Base-by-base conservation (phyloP, 371 early-diverging fungal species). In the Mortierella sp. region DNA sequence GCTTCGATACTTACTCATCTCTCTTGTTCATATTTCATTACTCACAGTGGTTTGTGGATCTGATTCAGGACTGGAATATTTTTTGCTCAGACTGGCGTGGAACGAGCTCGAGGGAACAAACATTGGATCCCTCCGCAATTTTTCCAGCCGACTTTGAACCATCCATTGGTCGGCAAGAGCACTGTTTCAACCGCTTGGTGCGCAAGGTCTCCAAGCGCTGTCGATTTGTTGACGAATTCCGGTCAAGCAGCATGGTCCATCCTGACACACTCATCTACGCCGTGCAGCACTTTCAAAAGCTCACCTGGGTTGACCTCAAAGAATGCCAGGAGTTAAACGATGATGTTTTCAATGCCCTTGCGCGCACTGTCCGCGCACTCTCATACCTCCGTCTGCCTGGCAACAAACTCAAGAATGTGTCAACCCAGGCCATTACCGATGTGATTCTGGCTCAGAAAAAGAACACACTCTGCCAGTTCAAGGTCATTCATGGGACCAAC, bases 221-320 rank as follows among this genome's bases (percentile, higher is more conserved):
- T 44, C 54, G 13, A 19, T 76, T 69, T 9, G 71, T 81, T n/a
- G 82, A 81, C 16, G 86, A 76, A 16, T 79, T 81, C 46, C 72
- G 54, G 44, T 78, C 86, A 6, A 74, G 79, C 0, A 43, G 73
- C 28, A 75, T 79, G 79, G 34, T 86, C 16, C 76, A 76, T 3
- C 28, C 76, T 6, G 74, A 69, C 14, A 86, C 86, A 14, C 69
- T 81, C 26, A 48, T 81, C 77, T 86, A 79, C n/a, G 72, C 79
- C 5, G 71, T 86, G 26, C 82, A 76, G 6, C 81, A 77, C 34
- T 76, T 86, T 46, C 64, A 54, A 11, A 55, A 78, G 70, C 71
- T 86, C 51, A 81, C 86, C 24, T 72, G 82, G 76, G 67, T 86
- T 10, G 86, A 86, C 59, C 77, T 86, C 61, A 76, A 76, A 53